A percentile compares a stretch with the other conserved stretches of the same genome.
Evolutionary conservation across 306 rosid species (phyloP).

Genomic region (Inga oerstediana): DNA sequence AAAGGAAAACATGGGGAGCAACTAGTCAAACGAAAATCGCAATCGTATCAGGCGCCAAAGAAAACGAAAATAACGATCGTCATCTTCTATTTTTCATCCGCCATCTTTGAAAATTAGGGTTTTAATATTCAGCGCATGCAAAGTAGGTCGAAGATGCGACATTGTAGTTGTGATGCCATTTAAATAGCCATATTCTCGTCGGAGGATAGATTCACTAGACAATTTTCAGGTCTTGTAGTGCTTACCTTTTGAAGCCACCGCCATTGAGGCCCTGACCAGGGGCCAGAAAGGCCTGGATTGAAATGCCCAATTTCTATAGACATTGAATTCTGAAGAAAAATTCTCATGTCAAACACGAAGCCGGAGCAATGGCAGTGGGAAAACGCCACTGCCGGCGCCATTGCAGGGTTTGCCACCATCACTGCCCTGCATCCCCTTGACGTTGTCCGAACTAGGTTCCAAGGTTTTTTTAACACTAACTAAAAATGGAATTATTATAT

Average conservation of each 20-base stretch:
- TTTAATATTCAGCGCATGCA: neutral
- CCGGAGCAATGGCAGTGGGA: conserved; percentile 79
- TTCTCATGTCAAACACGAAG: conserved; percentile 39
- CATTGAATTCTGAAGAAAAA: neutral
- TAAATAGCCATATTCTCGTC: neutral
- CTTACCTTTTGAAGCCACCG: neutral
- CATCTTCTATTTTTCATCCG: neutral
- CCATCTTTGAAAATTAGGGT: neutral
- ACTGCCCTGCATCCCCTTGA: conserved; percentile 89
- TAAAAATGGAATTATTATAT: neutral
- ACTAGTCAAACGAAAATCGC: neutral
- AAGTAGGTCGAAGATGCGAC: neutral
- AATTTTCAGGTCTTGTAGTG: neutral
- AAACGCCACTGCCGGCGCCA: conserved; percentile 79
- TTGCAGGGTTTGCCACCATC: conserved; percentile 88
- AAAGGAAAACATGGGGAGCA: neutral
- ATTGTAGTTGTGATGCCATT: neutral
- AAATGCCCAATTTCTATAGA: conserved; percentile 1
- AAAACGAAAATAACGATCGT: neutral
- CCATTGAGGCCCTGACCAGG: neutral
- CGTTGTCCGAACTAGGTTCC: conserved; percentile 93
- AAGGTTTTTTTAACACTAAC: conserved; percentile 49
- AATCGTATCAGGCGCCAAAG: neutral
- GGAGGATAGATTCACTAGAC: neutral
- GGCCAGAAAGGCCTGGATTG: neutral